These are phyloP conservation scores for Malania oleifera DNA, from an alignment of 164 flowering plant genomes.

Conservation along the genomic window DNA sequence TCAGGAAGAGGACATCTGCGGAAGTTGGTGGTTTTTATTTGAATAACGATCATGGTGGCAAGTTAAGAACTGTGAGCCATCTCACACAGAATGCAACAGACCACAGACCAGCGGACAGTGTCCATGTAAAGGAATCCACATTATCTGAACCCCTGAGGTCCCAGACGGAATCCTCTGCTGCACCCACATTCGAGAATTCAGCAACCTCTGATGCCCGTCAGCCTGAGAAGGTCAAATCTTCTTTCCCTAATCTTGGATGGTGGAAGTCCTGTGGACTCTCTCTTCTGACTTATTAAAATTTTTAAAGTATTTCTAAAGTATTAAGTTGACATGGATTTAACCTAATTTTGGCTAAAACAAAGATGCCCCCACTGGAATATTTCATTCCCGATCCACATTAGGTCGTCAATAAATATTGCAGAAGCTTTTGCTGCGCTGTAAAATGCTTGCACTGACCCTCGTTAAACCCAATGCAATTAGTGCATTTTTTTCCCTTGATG, in stretches of 20 bases:
- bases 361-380: no score
- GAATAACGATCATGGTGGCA: constrained; percentile 24
- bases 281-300: background rate
- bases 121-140: constrained; percentile 22
- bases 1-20: constrained; percentile 40
- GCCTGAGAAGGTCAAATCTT: constrained; percentile 27
- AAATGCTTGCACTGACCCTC: no score
- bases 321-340: no score
- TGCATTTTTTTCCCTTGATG: no score
- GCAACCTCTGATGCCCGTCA: constrained; percentile 24
- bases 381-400: no score
- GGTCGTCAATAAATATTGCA: no score
- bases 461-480: no score
- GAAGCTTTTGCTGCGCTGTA: no score
- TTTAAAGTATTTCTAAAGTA: no score
- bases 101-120: constrained; percentile 22
- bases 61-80: constrained; percentile 21
- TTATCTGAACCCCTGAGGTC: constrained; percentile 15
- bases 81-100: constrained; percentile 16
- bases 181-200: constrained; percentile 24
- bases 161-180: constrained; percentile 27
- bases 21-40: constrained; percentile 21
- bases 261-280: background rate
- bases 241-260: background rate
- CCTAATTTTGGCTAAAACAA: no score